A percentile compares a stretch with the other conserved stretches of the same genome.
Evolutionary conservation across 768 basidiomycete genomes (phyloP).

Genomic region (Russula lepida): DNA sequence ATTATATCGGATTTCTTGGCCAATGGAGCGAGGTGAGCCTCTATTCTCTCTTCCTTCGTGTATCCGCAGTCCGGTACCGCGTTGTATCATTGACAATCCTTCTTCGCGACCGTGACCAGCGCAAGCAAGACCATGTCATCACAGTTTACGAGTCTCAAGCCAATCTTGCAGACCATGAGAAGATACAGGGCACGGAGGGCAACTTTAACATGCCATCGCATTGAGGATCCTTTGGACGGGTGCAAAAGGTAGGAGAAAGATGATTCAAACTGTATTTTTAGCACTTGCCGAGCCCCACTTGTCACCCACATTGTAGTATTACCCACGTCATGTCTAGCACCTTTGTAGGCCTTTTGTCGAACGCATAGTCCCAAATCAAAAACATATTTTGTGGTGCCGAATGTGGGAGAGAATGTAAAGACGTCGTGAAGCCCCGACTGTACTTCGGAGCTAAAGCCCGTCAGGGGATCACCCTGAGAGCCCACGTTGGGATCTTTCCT

Average conservation of each 20-base stretch:
- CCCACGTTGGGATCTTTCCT: too few species aligned
- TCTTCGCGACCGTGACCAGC: constrained; percentile 33
- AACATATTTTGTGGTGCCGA: neutral
- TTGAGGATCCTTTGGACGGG: constrained; percentile 6
- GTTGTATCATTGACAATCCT: neutral
- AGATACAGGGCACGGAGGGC: constrained; percentile 72
- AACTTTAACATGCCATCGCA: constrained; percentile 41
- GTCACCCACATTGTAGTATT: neutral
- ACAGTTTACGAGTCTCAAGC: constrained; percentile 86
- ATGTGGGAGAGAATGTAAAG: neutral
- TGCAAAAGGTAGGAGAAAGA: neutral
- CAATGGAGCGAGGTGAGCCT: constrained; percentile 65
- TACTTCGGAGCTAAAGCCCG: too few species aligned
- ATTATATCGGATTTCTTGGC: constrained; percentile 82
- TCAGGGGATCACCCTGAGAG: neutral
- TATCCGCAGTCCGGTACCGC: neutral
- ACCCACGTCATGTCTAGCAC: neutral
- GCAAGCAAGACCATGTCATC: constrained; percentile 68
- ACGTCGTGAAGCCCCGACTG: too few species aligned
- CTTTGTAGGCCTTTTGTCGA: too few species aligned
- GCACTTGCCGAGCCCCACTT: neutral
- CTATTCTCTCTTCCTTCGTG: neutral
- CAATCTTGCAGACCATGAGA: constrained; percentile 80
- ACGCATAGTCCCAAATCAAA: neutral
- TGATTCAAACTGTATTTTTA: constrained; percentile 5